A percentile compares a stretch with the other conserved stretches of the same genome.
phyloP scores from a whole-genome alignment of 805 yeast genomes.

The Blastobotrys peoriensis region DNA sequence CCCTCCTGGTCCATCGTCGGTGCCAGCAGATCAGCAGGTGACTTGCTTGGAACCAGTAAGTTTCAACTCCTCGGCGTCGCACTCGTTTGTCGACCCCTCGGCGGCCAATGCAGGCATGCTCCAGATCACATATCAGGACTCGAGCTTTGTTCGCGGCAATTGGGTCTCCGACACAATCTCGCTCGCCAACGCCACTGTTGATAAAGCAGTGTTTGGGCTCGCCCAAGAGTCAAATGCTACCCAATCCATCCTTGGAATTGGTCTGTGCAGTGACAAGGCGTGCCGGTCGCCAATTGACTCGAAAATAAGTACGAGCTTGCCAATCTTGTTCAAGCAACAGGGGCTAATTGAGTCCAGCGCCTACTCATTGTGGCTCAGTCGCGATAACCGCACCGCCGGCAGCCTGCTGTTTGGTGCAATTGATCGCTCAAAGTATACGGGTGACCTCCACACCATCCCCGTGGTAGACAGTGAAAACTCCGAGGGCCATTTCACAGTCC shows the following conservation, averaged over 20 bases:
- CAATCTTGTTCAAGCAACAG: slow-evolving; percentile 46
- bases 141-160: background rate
- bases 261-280: background rate
- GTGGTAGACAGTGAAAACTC: background rate
- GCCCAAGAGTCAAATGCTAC: background rate
- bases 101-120: background rate
- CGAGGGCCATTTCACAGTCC: background rate
- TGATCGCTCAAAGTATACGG: slow-evolving; percentile 36
- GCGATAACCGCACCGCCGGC: slow-evolving; percentile 28
- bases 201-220: background rate
- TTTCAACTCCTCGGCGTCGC: background rate
- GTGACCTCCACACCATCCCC: slow-evolving; percentile 29
- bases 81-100: background rate
- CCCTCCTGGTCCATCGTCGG: background rate
- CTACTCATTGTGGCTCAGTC: slow-evolving; percentile 39
- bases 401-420: slow-evolving; percentile 38
- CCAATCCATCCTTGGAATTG: background rate
- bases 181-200: background rate
- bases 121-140: background rate
- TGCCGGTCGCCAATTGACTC: background rate
- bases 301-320: slow-evolving; percentile 41
- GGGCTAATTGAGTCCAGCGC: slow-evolving; percentile 39
- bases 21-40: background rate
- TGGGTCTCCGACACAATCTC: background rate
- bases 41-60: background rate